Base-by-base conservation (phyloP, 2,329 filamentous ascomycete species). In the Xylaria multiplex region DNA sequence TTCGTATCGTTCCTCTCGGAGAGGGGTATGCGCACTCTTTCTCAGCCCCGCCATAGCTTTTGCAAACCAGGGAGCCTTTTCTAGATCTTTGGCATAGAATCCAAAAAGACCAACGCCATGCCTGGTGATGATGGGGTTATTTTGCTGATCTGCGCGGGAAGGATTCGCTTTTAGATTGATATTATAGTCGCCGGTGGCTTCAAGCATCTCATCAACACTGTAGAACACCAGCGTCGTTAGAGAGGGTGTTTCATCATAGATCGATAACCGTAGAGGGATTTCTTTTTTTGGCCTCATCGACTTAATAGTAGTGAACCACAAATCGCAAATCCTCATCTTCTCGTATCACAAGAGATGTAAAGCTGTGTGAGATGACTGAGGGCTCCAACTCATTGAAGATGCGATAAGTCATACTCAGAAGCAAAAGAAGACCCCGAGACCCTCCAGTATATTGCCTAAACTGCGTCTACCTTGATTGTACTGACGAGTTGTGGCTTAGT, bases 151-250 rank as follows among this genome's bases (percentile, higher is more conserved):
- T 27, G 27, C 27, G 27, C 5, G 27, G 27, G 62, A 64, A 1
- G 74, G 73, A 8, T 52, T 9, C 8, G 57, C 62, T 35, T 72
- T 71, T 27, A 75, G 37, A 45, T 49, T 49, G 9, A 53, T 54
- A 30, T 37, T 58, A 0, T 62, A 64, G 11, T 66, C 67, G 1
- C 67, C 60, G n/a, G 73, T 66, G 1, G 72, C 74, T 63, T 74
- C 72, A 9, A 73, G 62, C 71, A 74, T 72, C 54, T 76, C 74
- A 54, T 75, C 73, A 1, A 72, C 27, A 27, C 27, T 27, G 5
- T 27, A 27, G 5, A 27, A 27, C 27, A 5, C 2, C 27, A 5
- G 27, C 27, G 27, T 27, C 27, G 27, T 27, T 27, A 27, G 27
- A 27, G 27, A 27, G 27, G 27, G 27, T 27, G 27, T 27, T 5